A percentile compares a stretch with the other conserved stretches of the same genome.
Conservation (phyloP, 2,329 filamentous ascomycete genomes). For the Fusarium sp. region DNA sequence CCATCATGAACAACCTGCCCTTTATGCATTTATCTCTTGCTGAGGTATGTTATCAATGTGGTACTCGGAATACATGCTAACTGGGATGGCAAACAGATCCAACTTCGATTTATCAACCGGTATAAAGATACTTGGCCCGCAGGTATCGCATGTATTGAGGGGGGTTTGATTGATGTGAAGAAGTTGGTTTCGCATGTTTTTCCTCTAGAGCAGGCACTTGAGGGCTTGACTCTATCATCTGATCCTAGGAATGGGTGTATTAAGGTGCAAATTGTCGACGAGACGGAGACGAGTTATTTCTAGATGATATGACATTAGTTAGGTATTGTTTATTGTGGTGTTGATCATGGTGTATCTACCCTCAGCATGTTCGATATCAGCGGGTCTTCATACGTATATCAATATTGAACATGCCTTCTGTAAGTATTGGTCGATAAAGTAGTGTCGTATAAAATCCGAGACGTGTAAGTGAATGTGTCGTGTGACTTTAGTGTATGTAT, state of each 20-base stretch:
- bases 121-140: constrained; percentile 79
- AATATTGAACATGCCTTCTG: no score
- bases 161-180: constrained; percentile 72
- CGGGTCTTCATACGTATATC: no score
- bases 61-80: not conserved
- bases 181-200: constrained; percentile 72
- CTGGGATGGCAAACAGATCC: constrained; percentile 57
- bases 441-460: no score
- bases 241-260: constrained; percentile 54
- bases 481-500: constrained; percentile 1
- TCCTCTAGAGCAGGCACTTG: constrained; percentile 70
- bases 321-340: no score
- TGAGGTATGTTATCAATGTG: constrained; percentile 58
- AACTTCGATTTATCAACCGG: constrained; percentile 78
- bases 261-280: constrained; percentile 56
- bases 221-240: constrained; percentile 58
- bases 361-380: no score
- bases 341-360: no score
- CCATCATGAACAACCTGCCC: constrained; percentile 73
- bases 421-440: no score
- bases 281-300: constrained; percentile 45
- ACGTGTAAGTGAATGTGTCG: not conserved
- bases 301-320: constrained; percentile 3
- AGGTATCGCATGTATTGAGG: constrained; percentile 71
- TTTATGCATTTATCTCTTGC: constrained; percentile 76